Evolutionary conservation across 306 rosid genomes (phyloP).

Genomic region (Prosopis cineraria): DNA sequence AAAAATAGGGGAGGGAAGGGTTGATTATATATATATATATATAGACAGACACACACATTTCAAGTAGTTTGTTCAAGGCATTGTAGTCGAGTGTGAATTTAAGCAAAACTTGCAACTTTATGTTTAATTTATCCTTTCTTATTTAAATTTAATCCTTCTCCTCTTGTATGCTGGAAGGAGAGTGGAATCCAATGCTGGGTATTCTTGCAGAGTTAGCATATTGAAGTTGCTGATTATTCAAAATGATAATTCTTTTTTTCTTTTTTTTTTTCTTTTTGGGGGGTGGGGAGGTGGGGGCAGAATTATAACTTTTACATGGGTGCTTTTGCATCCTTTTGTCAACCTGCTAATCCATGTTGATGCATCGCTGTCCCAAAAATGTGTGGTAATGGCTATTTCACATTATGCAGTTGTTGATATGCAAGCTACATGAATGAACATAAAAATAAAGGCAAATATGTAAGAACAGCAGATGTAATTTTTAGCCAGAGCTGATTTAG

Average conservation of each 20-base stretch:
- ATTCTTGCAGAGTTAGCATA: slow-evolving; percentile 14
- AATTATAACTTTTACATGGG: not conserved
- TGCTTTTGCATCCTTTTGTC: slow-evolving; percentile 31
- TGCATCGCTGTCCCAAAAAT: slow-evolving; percentile 26
- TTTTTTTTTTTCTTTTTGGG: not conserved
- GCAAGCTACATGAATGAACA: slow-evolving; percentile 13
- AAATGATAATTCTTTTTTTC: not conserved
- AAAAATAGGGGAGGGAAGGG: slow-evolving; percentile 29
- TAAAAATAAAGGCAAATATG: slow-evolving; percentile 23
- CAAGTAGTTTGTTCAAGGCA: not conserved
- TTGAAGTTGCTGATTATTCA: slow-evolving; percentile 14
- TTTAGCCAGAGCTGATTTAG: slow-evolving; percentile 16
- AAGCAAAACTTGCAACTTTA: slow-evolving; percentile 16
- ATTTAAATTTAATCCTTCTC: slow-evolving; percentile 24
- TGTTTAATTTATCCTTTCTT: slow-evolving; percentile 20
- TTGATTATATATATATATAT: not conserved
- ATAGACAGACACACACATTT: not conserved
- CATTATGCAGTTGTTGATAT: slow-evolving; percentile 30
- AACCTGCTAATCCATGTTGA: slow-evolving; percentile 20
- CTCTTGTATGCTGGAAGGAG: slow-evolving; percentile 29
- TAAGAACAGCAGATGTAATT: slow-evolving; percentile 4
- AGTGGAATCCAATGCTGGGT: slow-evolving; percentile 27
- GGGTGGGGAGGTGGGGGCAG: not conserved
- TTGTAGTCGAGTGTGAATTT: slow-evolving; percentile 19
- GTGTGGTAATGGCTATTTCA: slow-evolving; percentile 17